phyloP scores from a whole-genome alignment of 2,329 filamentous ascomycete genomes.

The Paraphaeosphaeria minitans region DNA sequence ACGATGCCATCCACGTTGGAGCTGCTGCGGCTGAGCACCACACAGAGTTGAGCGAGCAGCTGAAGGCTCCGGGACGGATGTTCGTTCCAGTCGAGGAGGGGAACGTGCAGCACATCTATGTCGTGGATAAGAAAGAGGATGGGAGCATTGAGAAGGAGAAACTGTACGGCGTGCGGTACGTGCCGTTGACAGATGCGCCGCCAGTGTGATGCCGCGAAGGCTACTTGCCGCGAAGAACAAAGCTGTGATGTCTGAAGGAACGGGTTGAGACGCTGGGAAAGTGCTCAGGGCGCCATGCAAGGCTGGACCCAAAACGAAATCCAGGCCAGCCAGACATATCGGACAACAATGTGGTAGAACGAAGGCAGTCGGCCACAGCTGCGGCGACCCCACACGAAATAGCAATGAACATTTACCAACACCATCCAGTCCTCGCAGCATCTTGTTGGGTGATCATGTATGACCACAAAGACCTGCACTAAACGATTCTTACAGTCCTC shows the following conservation, averaged over 20 bases:
- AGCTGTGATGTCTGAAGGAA: neutral
- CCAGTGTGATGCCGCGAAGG: conserved; percentile 13
- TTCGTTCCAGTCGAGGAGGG: conserved; percentile 74
- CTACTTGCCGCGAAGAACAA: neutral
- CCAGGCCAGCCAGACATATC: neutral
- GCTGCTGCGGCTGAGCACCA: conserved; percentile 81
- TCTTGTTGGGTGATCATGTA: neutral
- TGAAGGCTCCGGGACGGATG: conserved; percentile 77
- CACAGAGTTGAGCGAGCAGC: conserved; percentile 72
- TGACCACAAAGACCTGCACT: neutral
- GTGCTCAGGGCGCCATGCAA: neutral
- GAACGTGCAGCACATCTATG: conserved; percentile 69
- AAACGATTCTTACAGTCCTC: neutral
- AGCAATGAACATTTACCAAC: neutral
- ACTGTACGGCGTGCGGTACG: conserved; percentile 75
- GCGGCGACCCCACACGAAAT: neutral
- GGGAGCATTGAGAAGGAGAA: conserved; percentile 62
- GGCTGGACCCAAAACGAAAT: neutral
- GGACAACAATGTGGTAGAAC: neutral
- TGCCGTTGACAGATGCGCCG: conserved; percentile 75
- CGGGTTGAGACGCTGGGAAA: neutral
- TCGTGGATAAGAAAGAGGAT: conserved; percentile 71
- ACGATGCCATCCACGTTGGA: conserved; percentile 95
- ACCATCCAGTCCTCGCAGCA: neutral
- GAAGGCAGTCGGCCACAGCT: neutral